A percentile compares a stretch with the other conserved stretches of the same genome.
These are phyloP conservation scores for Filobasidium wieringae DNA, from an alignment of 768 basidiomycete species.

Conservation along the genomic window DNA sequence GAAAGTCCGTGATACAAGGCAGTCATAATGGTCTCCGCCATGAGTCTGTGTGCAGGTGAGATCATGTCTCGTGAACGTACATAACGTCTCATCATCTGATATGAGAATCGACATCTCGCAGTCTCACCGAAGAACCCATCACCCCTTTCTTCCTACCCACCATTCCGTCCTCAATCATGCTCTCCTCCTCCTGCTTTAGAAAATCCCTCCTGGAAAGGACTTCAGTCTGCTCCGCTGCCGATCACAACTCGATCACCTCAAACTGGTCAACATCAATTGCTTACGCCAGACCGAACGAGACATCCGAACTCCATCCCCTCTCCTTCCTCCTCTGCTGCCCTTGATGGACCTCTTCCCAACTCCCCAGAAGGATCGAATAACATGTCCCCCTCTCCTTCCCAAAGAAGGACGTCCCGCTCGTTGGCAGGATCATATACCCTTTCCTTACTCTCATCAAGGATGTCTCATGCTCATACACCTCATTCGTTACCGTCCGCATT, in stretches of 20 bases:
- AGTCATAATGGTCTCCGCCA: conserved; percentile 1
- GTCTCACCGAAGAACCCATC: background rate
- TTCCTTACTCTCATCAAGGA: conserved; percentile 35
- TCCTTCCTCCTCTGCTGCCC: background rate
- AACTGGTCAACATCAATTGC: background rate
- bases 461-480: conserved; percentile 32
- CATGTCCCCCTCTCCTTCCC: conserved; percentile 1
- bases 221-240: background rate
- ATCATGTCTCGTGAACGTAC: background rate
- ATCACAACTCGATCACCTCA: background rate
- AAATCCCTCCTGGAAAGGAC: background rate
- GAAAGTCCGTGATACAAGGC: too few relatives aligned
- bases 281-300: background rate
- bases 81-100: background rate
- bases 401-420: conserved; percentile 22
- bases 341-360: background rate
- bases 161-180: background rate
- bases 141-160: background rate
- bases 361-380: background rate
- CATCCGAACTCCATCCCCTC: background rate
- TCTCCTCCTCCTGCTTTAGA: background rate
- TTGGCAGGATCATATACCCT: conserved; percentile 36
- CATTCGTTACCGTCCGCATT: conserved; percentile 26
- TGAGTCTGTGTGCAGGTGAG: background rate
- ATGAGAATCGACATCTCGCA: background rate